Percentiles rank a stretch among this genome's conserved stretches.
phyloP scores from a whole-genome alignment of 169 alveolate genomes.

The Babesia microti region DNA sequence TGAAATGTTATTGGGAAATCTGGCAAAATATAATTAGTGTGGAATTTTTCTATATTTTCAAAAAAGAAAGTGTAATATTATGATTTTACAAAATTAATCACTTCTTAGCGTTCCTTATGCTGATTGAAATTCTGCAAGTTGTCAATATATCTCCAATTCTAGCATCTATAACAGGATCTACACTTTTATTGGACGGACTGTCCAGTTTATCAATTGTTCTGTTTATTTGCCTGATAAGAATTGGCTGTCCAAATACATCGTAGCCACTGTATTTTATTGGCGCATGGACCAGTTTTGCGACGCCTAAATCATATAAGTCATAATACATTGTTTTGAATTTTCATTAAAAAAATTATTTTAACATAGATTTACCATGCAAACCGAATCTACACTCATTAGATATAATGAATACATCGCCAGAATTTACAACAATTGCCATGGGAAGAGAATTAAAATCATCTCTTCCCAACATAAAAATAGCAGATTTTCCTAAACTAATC shows the following conservation, averaged over 20 bases:
- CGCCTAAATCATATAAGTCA: constrained; percentile 16
- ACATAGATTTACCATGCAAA: constrained; percentile 22
- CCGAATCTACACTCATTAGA: constrained; percentile 30
- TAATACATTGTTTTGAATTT: constrained; percentile 20
- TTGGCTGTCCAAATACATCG: constrained; percentile 15
- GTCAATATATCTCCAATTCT: background rate
- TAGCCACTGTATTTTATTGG: background rate
- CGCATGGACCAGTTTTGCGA: background rate
- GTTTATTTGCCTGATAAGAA: constrained; percentile 10
- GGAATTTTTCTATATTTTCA: constrained; percentile 18
- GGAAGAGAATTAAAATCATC: constrained; percentile 27
- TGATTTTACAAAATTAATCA: constrained; percentile 15
- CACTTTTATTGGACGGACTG: constrained; percentile 1
- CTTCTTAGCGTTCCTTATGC: constrained; percentile 41
- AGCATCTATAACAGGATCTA: background rate
- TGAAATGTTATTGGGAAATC: constrained; percentile 27
- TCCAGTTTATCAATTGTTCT: constrained; percentile 8
- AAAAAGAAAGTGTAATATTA: constrained; percentile 24
- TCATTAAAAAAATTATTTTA: constrained; percentile 7
- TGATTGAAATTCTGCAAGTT: constrained; percentile 28
- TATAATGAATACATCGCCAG: constrained; percentile 40
- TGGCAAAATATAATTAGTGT: constrained; percentile 29
- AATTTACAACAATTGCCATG: constrained; percentile 30
- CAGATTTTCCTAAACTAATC: constrained; percentile 46
- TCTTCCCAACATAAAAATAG: constrained; percentile 33